Conservation (phyloP, 192 early-diverging fungal species). For the Podochytrium sp. region DNA sequence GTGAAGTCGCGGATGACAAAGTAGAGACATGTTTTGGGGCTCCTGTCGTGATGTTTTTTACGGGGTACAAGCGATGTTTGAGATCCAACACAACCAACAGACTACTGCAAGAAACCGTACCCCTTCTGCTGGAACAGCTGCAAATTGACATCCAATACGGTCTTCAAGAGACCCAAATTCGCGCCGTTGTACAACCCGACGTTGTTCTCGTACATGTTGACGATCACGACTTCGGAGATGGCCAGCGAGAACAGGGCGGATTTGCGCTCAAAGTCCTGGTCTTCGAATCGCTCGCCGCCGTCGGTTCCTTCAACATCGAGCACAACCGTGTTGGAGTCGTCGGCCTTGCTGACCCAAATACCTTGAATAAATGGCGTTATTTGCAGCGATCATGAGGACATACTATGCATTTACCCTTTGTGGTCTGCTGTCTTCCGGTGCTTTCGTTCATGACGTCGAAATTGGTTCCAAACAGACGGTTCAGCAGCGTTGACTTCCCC, state of each 20-base stretch:
- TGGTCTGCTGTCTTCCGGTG: slow-evolving; percentile 83
- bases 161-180: slow-evolving; percentile 98
- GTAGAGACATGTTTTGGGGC: slow-evolving; percentile 88
- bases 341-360: slow-evolving; percentile 93
- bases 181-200: slow-evolving; percentile 99
- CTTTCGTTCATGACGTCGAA: slow-evolving; percentile 96
- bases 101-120: slow-evolving; percentile 34
- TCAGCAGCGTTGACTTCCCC: slow-evolving; percentile 97
- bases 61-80: neutral
- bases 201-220: slow-evolving; percentile 97
- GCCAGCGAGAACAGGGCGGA: slow-evolving; percentile 97
- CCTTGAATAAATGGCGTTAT: slow-evolving; percentile 38
- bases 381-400: neutral
- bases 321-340: slow-evolving; percentile 80
- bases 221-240: slow-evolving; percentile 89
- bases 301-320: slow-evolving; percentile 99
- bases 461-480: slow-evolving; percentile 90
- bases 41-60: slow-evolving; percentile 52
- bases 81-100: slow-evolving; percentile 12
- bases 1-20: slow-evolving; percentile 98
- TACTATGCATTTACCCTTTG: slow-evolving; percentile 66
- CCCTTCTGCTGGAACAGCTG: slow-evolving; percentile 88
- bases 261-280: slow-evolving; percentile 97
- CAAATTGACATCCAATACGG: slow-evolving; percentile 98
- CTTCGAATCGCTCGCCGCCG: slow-evolving; percentile 96